Conservation (phyloP, 305 asterid genomes). For the Fraxinus velutina region DNA sequence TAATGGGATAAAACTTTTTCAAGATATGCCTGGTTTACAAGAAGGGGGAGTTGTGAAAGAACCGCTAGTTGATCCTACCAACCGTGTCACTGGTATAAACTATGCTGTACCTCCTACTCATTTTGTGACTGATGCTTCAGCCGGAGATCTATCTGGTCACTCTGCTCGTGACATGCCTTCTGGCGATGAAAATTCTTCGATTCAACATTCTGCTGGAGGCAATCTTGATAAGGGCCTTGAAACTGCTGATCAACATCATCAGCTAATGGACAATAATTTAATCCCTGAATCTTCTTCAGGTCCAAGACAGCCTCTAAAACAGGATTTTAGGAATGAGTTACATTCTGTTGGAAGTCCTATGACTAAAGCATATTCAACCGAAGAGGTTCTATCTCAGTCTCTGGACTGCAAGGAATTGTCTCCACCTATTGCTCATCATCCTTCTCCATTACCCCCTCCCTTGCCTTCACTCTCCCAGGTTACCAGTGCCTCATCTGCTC, state of each 20-base stretch:
- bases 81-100: conserved; percentile 31
- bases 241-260: conserved; percentile 39
- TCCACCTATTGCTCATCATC: conserved; percentile 31
- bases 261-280: conserved; percentile 31
- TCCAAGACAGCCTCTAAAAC: conserved; percentile 25
- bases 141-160: conserved; percentile 31
- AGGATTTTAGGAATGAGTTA: conserved; percentile 23
- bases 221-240: conserved; percentile 33
- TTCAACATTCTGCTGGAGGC: conserved; percentile 35
- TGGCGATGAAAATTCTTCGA: conserved; percentile 22
- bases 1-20: conserved; percentile 25
- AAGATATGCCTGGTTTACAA: conserved; percentile 31
- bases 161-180: conserved; percentile 30
- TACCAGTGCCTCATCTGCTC: conserved; percentile 32
- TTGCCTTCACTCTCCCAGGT: conserved; percentile 38
- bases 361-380: conserved; percentile 26
- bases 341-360: conserved; percentile 23
- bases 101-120: conserved; percentile 24
- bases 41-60: conserved; percentile 31
- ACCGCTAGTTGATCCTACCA: conserved; percentile 31
- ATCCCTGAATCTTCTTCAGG: conserved; percentile 33
- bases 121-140: conserved; percentile 28
- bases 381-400: conserved; percentile 34
- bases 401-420: conserved; percentile 28
- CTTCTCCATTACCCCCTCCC: conserved; percentile 32